Conservation (phyloP, 768 basidiomycete genomes). For the Mycena floridula region DNA sequence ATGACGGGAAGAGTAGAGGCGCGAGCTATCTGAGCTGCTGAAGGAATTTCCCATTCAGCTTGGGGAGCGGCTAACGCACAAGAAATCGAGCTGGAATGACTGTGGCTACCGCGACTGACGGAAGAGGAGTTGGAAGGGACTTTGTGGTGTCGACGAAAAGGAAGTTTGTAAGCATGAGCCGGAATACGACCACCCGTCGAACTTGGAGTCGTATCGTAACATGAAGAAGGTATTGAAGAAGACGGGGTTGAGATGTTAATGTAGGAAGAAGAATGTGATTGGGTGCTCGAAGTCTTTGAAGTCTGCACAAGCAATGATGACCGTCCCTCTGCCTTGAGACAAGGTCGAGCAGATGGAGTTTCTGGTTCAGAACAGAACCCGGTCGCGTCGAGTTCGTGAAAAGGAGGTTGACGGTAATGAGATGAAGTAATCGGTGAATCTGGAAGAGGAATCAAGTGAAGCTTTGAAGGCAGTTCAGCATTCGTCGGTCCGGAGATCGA, state of each 20-base stretch:
- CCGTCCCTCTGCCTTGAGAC: constrained; percentile 9
- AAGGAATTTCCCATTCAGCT: constrained; percentile 46
- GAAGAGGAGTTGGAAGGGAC: neutral
- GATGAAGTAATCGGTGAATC: neutral
- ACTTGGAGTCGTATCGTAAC: constrained; percentile 19
- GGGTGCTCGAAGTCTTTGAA: constrained; percentile 2
- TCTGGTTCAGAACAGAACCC: constrained; percentile 4
- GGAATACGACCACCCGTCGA: constrained; percentile 19
- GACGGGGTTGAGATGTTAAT: constrained; percentile 16
- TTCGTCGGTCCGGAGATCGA: constrained; percentile 1
- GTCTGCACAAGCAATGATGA: constrained; percentile 5
- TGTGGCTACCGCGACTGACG: neutral
- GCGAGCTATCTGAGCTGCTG: constrained; percentile 45
- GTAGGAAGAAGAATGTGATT: constrained; percentile 10
- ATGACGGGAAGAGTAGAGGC: constrained; percentile 62
- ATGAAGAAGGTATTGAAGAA: constrained; percentile 18
- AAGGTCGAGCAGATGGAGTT: neutral
- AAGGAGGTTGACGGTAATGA: neutral
- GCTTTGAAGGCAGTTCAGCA: constrained; percentile 13
- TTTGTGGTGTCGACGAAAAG: neutral
- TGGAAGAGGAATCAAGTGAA: constrained; percentile 5
- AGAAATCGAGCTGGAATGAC: constrained; percentile 19
- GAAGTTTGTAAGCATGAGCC: constrained; percentile 10
- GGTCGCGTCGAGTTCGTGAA: neutral
- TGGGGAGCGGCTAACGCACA: constrained; percentile 14